Conservation (phyloP, 208 protist species). For the Crithidia sp. region DNA sequence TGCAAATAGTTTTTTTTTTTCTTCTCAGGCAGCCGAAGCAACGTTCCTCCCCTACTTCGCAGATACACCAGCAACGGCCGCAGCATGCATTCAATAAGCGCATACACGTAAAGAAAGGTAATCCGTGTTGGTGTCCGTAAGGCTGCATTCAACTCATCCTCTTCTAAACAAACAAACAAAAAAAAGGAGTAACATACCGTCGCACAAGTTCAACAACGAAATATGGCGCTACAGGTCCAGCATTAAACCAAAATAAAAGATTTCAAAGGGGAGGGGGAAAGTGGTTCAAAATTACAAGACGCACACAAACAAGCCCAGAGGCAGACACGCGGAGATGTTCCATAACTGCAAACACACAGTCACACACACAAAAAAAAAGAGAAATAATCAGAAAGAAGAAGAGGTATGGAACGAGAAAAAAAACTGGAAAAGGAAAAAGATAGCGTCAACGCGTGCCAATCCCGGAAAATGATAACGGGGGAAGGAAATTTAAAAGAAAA, state of each 20-base stretch:
- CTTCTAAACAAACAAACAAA: conserved; percentile 3
- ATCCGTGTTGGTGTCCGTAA: too few relatives aligned
- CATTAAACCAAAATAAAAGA: neutral
- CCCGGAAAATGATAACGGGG: too few relatives aligned
- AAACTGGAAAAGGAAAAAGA: neutral
- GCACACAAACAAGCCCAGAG: too few relatives aligned
- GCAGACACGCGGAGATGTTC: neutral
- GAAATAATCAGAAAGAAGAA: conserved; percentile 1
- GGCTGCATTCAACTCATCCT: neutral
- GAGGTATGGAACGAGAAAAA: conserved; percentile 1
- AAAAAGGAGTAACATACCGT: conserved; percentile 17
- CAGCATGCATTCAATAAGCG: too few relatives aligned
- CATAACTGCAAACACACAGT: conserved; percentile 13
- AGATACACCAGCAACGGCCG: too few relatives aligned
- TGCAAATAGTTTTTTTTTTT: conserved; percentile 2
- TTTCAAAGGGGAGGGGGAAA: neutral
- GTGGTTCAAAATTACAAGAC: too few relatives aligned
- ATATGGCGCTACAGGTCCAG: neutral
- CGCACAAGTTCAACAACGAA: conserved; percentile 3
- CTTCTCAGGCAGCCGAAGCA: too few relatives aligned
- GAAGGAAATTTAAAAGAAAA: neutral
- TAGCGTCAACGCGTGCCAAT: too few relatives aligned
- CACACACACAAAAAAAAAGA: conserved; percentile 24
- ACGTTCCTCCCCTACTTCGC: too few relatives aligned
- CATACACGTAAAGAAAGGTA: too few relatives aligned